phyloP scores from a whole-genome alignment of 345 rosid genomes.

The Salix viminalis region DNA sequence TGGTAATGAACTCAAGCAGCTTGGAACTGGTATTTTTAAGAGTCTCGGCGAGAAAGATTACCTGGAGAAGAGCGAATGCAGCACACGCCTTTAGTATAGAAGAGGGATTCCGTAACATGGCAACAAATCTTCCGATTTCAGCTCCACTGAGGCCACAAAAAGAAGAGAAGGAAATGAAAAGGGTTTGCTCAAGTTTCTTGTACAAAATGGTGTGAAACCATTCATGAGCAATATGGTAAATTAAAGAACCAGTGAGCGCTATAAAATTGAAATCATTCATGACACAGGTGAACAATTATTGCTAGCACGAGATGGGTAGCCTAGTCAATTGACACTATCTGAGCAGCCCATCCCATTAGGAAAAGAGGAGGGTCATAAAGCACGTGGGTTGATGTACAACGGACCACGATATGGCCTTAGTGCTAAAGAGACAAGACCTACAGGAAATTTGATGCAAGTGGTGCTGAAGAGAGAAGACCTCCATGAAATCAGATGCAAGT shows the following conservation, averaged over 20 bases:
- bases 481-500: neutral
- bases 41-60: neutral
- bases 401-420: neutral
- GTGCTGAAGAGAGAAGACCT: neutral
- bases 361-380: neutral
- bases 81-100: conserved; percentile 32
- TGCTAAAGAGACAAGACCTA: neutral
- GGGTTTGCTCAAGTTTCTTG: neutral
- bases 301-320: neutral
- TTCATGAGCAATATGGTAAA: neutral
- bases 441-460: neutral
- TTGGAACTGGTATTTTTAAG: neutral
- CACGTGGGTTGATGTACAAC: too few relatives aligned
- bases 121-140: conserved; percentile 40
- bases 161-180: neutral
- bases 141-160: conserved; percentile 19
- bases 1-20: neutral
- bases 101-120: conserved; percentile 40
- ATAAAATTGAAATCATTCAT: neutral
- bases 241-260: neutral
- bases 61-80: conserved; percentile 45
- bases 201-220: neutral
- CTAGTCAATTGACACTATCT: neutral
- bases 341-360: neutral
- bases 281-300: neutral